Conservation (phyloP, 306 rosid genomes). For the Hylodesmum podocarpum region DNA sequence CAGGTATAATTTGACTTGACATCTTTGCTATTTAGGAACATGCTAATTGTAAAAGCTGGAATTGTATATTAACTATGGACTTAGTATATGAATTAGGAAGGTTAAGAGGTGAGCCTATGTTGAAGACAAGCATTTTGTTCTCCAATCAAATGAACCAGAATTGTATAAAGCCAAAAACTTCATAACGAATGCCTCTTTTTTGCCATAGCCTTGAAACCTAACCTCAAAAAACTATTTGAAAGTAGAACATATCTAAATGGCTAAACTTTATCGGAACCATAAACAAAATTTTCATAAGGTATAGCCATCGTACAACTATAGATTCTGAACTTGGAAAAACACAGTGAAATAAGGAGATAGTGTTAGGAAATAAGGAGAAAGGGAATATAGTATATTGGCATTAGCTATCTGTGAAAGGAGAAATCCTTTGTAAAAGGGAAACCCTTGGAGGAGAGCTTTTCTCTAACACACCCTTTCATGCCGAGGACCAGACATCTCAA, state of each 20-base stretch:
- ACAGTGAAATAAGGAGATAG: neutral
- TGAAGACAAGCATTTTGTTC: neutral
- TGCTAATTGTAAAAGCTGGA: slow-evolving; percentile 29
- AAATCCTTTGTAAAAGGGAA: too few relatives aligned
- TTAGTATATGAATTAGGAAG: slow-evolving; percentile 8
- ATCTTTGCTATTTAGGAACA: slow-evolving; percentile 20
- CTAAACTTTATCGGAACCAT: neutral
- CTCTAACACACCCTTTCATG: too few relatives aligned
- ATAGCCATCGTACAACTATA: neutral
- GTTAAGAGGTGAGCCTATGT: neutral
- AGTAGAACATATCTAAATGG: neutral
- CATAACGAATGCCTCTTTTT: neutral
- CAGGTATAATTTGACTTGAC: slow-evolving; percentile 56
- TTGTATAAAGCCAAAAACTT: neutral
- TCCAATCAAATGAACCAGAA: slow-evolving; percentile 21
- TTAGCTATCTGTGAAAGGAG: too few relatives aligned
- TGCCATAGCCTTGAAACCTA: neutral
- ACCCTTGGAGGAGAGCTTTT: too few relatives aligned
- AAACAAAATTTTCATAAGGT: neutral
- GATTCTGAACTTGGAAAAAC: slow-evolving; percentile 1
- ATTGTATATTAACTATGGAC: slow-evolving; percentile 1
- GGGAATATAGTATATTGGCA: too few relatives aligned
- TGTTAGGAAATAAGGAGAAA: neutral
- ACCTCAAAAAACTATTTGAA: neutral
- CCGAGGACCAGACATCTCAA: too few relatives aligned